A percentile compares a stretch with the other conserved stretches of the same genome.
Conservation (phyloP, 345 rosid species). For the Mercurialis annua region DNA sequence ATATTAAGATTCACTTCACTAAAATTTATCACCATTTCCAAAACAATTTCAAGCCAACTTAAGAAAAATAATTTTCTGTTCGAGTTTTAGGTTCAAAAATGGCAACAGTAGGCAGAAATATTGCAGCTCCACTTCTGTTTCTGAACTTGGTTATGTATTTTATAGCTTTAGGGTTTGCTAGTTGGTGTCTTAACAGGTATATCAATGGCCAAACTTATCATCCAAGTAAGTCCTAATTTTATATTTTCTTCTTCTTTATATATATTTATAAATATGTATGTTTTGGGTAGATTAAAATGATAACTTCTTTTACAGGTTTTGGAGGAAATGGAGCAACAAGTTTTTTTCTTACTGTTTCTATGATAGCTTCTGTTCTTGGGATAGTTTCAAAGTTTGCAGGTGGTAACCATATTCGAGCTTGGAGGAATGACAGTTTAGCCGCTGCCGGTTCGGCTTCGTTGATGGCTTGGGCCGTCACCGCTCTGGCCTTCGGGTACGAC, state of each 20-base stretch:
- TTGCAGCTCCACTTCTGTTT: conserved; percentile 88
- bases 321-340: conserved; percentile 89
- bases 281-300: too few species aligned
- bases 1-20: conserved; percentile 2
- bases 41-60: too few species aligned
- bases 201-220: conserved; percentile 77
- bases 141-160: conserved; percentile 74
- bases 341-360: conserved; percentile 61
- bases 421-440: conserved; percentile 81
- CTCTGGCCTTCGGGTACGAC: conserved; percentile 70
- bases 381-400: conserved; percentile 69
- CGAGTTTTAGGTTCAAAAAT: conserved; percentile 13
- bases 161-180: conserved; percentile 74
- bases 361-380: conserved; percentile 63
- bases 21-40: not conserved
- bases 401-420: conserved; percentile 64
- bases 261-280: not conserved
- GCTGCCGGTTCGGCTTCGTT: conserved; percentile 67
- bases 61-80: too few species aligned
- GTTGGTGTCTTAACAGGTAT: conserved; percentile 71
- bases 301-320: conserved; percentile 42
- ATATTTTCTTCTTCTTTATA: not conserved
- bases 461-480: conserved; percentile 78
- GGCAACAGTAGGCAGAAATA: conserved; percentile 81
- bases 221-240: conserved; percentile 59